Conservation (phyloP, 176 grass and related monocot species). For the Zoysia japonica region DNA sequence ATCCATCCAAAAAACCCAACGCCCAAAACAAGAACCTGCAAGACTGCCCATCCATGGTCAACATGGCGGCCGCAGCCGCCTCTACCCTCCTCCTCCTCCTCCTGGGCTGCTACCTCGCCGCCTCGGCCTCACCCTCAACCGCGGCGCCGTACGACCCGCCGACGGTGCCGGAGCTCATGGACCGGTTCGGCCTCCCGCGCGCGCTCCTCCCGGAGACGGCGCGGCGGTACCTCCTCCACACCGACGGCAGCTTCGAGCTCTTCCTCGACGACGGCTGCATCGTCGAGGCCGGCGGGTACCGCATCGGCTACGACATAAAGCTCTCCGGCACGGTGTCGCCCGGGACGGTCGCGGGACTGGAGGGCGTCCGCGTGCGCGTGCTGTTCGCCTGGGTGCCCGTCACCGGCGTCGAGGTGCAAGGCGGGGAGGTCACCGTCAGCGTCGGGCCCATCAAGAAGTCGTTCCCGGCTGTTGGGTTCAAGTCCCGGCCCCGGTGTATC, state of each 20-base stretch:
- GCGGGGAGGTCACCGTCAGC: conserved; percentile 48
- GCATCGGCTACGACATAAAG: conserved; percentile 44
- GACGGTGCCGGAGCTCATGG: conserved; percentile 70
- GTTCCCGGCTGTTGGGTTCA: conserved; percentile 65
- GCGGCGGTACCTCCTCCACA: conserved; percentile 66
- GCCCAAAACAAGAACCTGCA: conserved; percentile 33
- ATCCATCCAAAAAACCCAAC: conserved; percentile 16
- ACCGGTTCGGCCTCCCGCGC: conserved; percentile 58
- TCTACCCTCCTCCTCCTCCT: conserved; percentile 32
- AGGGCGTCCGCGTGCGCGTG: conserved; percentile 65
- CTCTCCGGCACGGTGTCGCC: conserved; percentile 44
- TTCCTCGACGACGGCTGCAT: conserved; percentile 67
- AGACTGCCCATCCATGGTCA: conserved; percentile 15
- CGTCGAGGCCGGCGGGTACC: conserved; percentile 45
- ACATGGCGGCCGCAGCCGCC: conserved; percentile 32
- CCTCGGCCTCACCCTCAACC: neutral
- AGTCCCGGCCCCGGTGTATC: conserved; percentile 58
- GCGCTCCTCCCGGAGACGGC: conserved; percentile 67
- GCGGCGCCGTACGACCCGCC: conserved; percentile 42
- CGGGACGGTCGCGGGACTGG: conserved; percentile 41
- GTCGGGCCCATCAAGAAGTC: conserved; percentile 62
- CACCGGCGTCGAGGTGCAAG: conserved; percentile 50
- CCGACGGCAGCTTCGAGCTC: conserved; percentile 64
- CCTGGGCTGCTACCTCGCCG: neutral
- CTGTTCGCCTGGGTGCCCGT: conserved; percentile 67